Conservation (phyloP, 2,329 filamentous ascomycete species). For the Xylariaceae sp. region DNA sequence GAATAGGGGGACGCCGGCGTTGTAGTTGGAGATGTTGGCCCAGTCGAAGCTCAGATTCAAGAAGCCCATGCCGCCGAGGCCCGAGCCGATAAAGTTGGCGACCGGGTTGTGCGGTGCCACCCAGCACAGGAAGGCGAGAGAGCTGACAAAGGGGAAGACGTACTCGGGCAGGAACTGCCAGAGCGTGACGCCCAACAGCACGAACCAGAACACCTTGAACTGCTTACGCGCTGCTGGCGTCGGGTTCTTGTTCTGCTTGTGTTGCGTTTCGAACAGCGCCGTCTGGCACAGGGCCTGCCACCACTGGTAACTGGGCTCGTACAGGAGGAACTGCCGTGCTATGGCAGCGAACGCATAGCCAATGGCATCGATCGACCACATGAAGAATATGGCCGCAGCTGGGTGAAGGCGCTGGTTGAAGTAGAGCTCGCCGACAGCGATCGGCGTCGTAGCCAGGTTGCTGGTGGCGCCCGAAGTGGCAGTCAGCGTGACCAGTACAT, state of each 20-base stretch:
- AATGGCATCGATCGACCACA: slow-evolving; percentile 53
- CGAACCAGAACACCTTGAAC: slow-evolving; percentile 51
- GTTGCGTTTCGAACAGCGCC: slow-evolving; percentile 53
- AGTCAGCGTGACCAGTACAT: slow-evolving; percentile 51
- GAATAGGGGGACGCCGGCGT: slow-evolving; percentile 39
- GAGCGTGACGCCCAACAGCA: slow-evolving; percentile 46
- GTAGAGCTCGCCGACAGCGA: slow-evolving; percentile 52
- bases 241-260: slow-evolving; percentile 45
- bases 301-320: slow-evolving; percentile 53
- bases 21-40: slow-evolving; percentile 52
- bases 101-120: slow-evolving; percentile 52
- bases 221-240: slow-evolving; percentile 45
- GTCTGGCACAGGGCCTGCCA: slow-evolving; percentile 48
- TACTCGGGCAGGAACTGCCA: slow-evolving; percentile 61
- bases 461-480: slow-evolving; percentile 48
- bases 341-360: slow-evolving; percentile 56
- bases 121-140: slow-evolving; percentile 59
- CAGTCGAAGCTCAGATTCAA: slow-evolving; percentile 56
- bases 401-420: slow-evolving; percentile 48
- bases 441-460: slow-evolving; percentile 46
- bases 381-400: slow-evolving; percentile 53
- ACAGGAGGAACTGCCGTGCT: slow-evolving; percentile 51
- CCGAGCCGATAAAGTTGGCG: slow-evolving; percentile 56
- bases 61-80: slow-evolving; percentile 58
- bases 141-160: slow-evolving; percentile 53